Conservation (phyloP, 2,329 filamentous ascomycete species). For the Endothia cerciana region DNA sequence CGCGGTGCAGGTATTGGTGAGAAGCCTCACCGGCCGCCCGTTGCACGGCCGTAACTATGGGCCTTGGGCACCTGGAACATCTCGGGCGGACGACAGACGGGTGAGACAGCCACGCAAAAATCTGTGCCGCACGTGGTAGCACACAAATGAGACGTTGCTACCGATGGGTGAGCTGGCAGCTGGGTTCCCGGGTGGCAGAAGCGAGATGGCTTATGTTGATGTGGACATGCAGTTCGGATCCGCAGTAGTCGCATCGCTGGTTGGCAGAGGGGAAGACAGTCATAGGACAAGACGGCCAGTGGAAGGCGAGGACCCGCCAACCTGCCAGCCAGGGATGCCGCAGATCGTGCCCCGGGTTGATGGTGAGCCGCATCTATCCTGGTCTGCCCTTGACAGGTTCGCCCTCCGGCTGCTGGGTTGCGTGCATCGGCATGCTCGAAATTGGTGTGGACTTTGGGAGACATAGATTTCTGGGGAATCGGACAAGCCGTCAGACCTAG, state of each 20-base stretch:
- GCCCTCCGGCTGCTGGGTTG: not conserved
- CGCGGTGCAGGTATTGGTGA: not conserved
- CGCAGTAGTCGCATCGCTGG: not conserved
- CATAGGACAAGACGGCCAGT: not conserved
- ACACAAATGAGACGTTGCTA: not conserved
- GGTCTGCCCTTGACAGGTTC: slow-evolving; percentile 17
- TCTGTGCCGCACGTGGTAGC: not conserved
- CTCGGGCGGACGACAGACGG: not conserved
- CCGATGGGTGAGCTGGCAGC: not conserved
- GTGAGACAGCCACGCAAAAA: not conserved
- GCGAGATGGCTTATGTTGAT: not conserved
- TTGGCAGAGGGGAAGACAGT: not conserved
- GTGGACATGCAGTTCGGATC: not conserved
- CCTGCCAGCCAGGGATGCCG: not conserved
- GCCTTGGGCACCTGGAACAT: not conserved
- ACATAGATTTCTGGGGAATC: slow-evolving; percentile 29
- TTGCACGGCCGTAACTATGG: not conserved
- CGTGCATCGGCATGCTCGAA: slow-evolving; percentile 20
- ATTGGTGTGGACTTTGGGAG: slow-evolving; percentile 26
- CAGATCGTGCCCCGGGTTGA: slow-evolving; percentile 1
- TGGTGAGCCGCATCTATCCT: slow-evolving; percentile 21
- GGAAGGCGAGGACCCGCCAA: not conserved
- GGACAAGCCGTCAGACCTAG: slow-evolving; percentile 29
- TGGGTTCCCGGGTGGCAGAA: not conserved
- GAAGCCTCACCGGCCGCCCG: not conserved